Base-by-base conservation (phyloP, 495 filamentous ascomycete genomes). In the Trichocladium uniseriatum region DNA sequence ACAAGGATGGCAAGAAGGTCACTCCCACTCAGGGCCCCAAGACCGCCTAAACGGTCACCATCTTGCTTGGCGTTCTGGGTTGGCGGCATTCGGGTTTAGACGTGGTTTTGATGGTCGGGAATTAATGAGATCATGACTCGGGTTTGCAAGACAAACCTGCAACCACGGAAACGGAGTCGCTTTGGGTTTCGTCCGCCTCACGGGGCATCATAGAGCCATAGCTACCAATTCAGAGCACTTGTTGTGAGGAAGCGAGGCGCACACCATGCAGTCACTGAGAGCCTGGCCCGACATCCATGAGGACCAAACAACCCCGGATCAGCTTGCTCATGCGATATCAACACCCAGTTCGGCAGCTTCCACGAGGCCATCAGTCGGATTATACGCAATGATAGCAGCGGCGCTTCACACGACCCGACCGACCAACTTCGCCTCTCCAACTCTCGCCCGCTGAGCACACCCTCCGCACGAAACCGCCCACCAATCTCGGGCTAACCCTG, bases 1-100 rank as follows among this genome's bases (percentile, higher is more conserved):
- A 99, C 83, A 97, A 97, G 84, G 92, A 99, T 70, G 92, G 92
- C 78, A 99, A 99, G 86, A 99, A 97, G 83, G 80, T 99, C 70
- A 87, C 82, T 74, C 90, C 94, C 51, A 89, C 87, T 70, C 84
- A 91, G 62, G 63, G 58, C 57, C 61, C 67, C 54, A 76, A 74
- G 70, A 64, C 68, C 40, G 45, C 58, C 34, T 65, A 62, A 46
- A 43, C 39, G 18, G 44, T 18, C 16, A 28, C 35, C 28, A 54
- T 55, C 49, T 55, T 58, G 52, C 45, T 45, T 43, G 56, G 51
- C 56, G 59, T 56, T 64, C 53, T 48, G 54, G 46, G 36, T 55
- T 61, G 57, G 62, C 58, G 55, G 49, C 53, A 58, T 63, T 51
- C 37, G 54, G 57, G 40, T 47, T 56, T 37, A 29, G 35, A 38